Conservation (phyloP, 805 yeast species). For the Spathaspora sp. region DNA sequence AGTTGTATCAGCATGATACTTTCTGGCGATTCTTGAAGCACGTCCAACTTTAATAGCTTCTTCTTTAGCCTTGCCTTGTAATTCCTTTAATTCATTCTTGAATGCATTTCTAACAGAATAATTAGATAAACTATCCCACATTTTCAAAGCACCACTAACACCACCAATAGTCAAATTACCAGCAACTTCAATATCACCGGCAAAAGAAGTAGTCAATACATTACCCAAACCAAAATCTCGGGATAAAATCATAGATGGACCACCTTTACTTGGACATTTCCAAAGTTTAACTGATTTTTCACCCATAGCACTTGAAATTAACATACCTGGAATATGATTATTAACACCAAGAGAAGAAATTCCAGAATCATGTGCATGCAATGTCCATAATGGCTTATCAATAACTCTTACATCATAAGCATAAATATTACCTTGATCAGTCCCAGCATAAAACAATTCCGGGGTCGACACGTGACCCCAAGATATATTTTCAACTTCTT, state of each 20-base stretch:
- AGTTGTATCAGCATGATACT: slow-evolving; percentile 47
- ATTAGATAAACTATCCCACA: slow-evolving; percentile 91
- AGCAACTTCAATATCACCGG: slow-evolving; percentile 80
- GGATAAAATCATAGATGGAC: slow-evolving; percentile 84
- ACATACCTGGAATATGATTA: slow-evolving; percentile 60
- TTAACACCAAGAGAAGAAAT: slow-evolving; percentile 78
- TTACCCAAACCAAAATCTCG: slow-evolving; percentile 95
- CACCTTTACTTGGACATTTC: slow-evolving; percentile 53
- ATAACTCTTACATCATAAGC: slow-evolving; percentile 79
- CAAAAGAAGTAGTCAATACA: slow-evolving; percentile 77
- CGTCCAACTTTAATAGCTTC: slow-evolving; percentile 54
- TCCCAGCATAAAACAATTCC: slow-evolving; percentile 73
- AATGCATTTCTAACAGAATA: slow-evolving; percentile 70
- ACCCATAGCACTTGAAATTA: slow-evolving; percentile 87
- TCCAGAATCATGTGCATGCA: slow-evolving; percentile 96
- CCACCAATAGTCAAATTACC: slow-evolving; percentile 89
- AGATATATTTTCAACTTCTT: slow-evolving; percentile 79
- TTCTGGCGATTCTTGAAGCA: slow-evolving; percentile 73
- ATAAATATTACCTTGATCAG: slow-evolving; percentile 86
- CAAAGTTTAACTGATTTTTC: slow-evolving; percentile 85
- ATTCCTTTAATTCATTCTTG: slow-evolving; percentile 49
- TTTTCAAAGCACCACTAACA: slow-evolving; percentile 73
- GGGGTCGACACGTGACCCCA: slow-evolving; percentile 57
- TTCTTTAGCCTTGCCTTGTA: slow-evolving; percentile 55
- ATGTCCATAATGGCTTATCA: slow-evolving; percentile 80